Base-by-base conservation (phyloP, 1,284 basidiomycete genomes). In the Ceratobasidium sp. region DNA sequence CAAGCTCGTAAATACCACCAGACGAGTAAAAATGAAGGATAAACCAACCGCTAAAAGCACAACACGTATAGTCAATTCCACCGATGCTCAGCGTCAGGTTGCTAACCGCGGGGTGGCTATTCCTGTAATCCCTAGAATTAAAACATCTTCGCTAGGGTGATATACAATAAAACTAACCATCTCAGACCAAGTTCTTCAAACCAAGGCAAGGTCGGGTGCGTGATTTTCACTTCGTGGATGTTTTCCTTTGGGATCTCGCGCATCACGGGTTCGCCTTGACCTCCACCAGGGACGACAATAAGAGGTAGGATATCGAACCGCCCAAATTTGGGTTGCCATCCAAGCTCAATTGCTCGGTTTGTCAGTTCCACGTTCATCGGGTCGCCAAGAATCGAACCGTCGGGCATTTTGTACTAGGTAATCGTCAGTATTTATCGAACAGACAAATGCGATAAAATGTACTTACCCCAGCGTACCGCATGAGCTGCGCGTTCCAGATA, bases 151-250 rank as follows among this genome's bases (percentile, higher is more conserved):
- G 32, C 2, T 19, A 17, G 37, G 2, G 19, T 40, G 17, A 40
- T 1, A n/a, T 9, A 32, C 25, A 52, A 56, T 7, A 68, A 40
- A 1, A 56, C 66, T 34, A 49, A 69, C 66, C 66, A 69, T 56
- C 66, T 29, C 46, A 69, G 22, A 25, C 66, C 66, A 5, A 69
- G 51, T 34, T 69, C 66, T 40, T 69, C 66, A 43, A 69, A 69
- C 66, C 66, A 69, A 37, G 66, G 66, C 51, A 69, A 52, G 9
- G 66, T 69, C 15, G 66, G 66, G 22, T 69, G 66, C 9, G 66
- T 69, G 37, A 69, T 69, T 69, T 69, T 69, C 8, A 69, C 66
- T 54, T 69, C 66, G 52, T 69, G 51, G 32, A 69, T 54, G 22
- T 69, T 69, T 29, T 69, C 66, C 51, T 56, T 69, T 19, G 66